Evolutionary conservation across 257 asterid species (phyloP), one percentile per base, ranked within the genome.

Genomic region (Primulina huaijiensis): DNA sequence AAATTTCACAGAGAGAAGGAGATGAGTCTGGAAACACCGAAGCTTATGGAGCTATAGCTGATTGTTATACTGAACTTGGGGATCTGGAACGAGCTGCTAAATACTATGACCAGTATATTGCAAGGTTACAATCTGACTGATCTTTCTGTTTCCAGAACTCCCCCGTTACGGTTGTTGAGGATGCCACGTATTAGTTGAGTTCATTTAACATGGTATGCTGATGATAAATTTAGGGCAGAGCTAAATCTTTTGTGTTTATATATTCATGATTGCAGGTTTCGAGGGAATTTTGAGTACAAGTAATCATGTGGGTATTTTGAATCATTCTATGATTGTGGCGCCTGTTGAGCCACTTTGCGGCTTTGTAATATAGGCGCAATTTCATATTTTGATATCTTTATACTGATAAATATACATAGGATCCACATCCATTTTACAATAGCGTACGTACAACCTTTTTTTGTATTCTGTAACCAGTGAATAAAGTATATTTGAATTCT

Each of bases 1-100:
- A 83, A 57, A 79, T 94, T 55, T 89, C 97, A 5, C 81, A 85
- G 69, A 81, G 88, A 84, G 92, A 83, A 74, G 96, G 96, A 74
- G 97, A 94, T 76, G 92, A 91, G 50, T 94, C 97, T 25, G 99
- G 99, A 33, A 91, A 82, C 57, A 80, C 97, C 4, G 97, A 94
- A 84, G 99, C 99, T 46, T 91, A 82, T 61, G 99, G 97, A 59
- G 97, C 99, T 38, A 94, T 89, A 82, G 99, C 97, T 52, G 97
- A 94, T 86, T 94, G 97, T 73, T 94, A 94, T 64, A 89, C 97
- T 4, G 97, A 94, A 74, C 87, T 94, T 25, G 97, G 99, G 31
- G 99, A 94, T 77, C 77, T 94, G 57, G 97, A 94, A 77, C 78
- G 79, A 74, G 99, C 97, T 74, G 97, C 92, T 6, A 91, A 88